Evolutionary conservation across 1,284 basidiomycete genomes (phyloP).

Genomic region (Cystobasidiaceae sp.): DNA sequence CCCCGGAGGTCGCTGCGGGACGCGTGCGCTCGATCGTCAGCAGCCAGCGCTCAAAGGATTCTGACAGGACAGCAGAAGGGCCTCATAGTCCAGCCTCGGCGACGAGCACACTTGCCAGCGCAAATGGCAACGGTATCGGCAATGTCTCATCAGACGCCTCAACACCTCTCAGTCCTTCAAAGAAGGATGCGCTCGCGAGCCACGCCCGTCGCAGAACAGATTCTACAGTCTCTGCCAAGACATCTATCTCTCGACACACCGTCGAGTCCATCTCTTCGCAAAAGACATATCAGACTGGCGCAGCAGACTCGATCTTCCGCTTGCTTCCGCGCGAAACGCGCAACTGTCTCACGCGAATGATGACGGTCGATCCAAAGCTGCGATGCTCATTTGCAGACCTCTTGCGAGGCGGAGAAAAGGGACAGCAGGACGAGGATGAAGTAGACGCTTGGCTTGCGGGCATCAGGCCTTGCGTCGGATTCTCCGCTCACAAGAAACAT

Average conservation of each 20-base stretch:
- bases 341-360: constrained; percentile 83
- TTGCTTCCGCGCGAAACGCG: constrained; percentile 88
- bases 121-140: too few species aligned
- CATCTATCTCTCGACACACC: constrained; percentile 26
- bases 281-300: constrained; percentile 70
- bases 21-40: constrained; percentile 16
- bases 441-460: constrained; percentile 48
- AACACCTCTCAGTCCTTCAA: background rate
- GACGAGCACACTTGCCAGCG: background rate
- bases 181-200: background rate
- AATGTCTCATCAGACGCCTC: background rate
- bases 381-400: constrained; percentile 93
- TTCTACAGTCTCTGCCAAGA: constrained; percentile 20
- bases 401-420: constrained; percentile 59
- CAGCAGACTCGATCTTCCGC: constrained; percentile 95
- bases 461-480: constrained; percentile 44
- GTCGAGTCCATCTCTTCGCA: constrained; percentile 50
- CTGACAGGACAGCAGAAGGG: background rate
- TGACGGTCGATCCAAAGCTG: constrained; percentile 79
- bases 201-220: constrained; percentile 1
- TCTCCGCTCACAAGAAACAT: background rate
- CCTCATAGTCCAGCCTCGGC: background rate
- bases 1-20: constrained; percentile 19
- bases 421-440: constrained; percentile 45
- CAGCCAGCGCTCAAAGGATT: constrained; percentile 9